phyloP scores from a whole-genome alignment of 2,329 filamentous ascomycete species.

The Catunica adiposa region DNA sequence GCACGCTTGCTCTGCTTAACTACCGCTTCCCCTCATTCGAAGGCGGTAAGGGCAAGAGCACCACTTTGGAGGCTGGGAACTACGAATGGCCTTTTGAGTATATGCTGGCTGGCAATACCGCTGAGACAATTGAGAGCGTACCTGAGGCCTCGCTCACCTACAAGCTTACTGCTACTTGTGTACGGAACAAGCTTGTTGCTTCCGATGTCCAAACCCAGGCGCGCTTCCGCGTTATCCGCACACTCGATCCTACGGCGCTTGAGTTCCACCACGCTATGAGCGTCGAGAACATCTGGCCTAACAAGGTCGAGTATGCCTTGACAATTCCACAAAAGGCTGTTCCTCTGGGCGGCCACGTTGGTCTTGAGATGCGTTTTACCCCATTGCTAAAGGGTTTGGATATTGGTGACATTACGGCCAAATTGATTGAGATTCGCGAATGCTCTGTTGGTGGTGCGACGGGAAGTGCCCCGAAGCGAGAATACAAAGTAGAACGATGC shows the following conservation, averaged over 20 bases:
- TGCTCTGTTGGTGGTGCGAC: slow-evolving; percentile 35
- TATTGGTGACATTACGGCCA: slow-evolving; percentile 66
- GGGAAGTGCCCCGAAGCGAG: slow-evolving; percentile 29
- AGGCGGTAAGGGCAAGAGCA: slow-evolving; percentile 36
- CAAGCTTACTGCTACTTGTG: slow-evolving; percentile 77
- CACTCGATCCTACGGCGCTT: slow-evolving; percentile 56
- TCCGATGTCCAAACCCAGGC: slow-evolving; percentile 74
- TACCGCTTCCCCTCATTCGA: slow-evolving; percentile 56
- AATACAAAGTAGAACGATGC: slow-evolving; percentile 47
- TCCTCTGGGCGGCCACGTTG: slow-evolving; percentile 76
- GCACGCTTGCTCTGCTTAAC: slow-evolving; percentile 43
- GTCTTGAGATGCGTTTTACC: slow-evolving; percentile 71
- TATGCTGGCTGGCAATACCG: slow-evolving; percentile 51
- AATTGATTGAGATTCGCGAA: slow-evolving; percentile 65
- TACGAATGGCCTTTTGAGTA: slow-evolving; percentile 73
- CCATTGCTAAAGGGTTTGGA: slow-evolving; percentile 77
- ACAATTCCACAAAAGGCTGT: slow-evolving; percentile 86
- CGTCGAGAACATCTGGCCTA: slow-evolving; percentile 93
- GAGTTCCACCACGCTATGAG: slow-evolving; percentile 80
- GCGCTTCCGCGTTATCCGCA: slow-evolving; percentile 61
- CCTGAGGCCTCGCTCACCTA: slow-evolving; percentile 78
- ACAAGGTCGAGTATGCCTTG: slow-evolving; percentile 94
- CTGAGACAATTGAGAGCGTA: slow-evolving; percentile 85
- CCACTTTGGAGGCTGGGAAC: slow-evolving; percentile 52
- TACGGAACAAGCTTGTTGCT: slow-evolving; percentile 60